phyloP scores from a whole-genome alignment of 176 grass and related monocot genomes.

The Metroxylon sagu region DNA sequence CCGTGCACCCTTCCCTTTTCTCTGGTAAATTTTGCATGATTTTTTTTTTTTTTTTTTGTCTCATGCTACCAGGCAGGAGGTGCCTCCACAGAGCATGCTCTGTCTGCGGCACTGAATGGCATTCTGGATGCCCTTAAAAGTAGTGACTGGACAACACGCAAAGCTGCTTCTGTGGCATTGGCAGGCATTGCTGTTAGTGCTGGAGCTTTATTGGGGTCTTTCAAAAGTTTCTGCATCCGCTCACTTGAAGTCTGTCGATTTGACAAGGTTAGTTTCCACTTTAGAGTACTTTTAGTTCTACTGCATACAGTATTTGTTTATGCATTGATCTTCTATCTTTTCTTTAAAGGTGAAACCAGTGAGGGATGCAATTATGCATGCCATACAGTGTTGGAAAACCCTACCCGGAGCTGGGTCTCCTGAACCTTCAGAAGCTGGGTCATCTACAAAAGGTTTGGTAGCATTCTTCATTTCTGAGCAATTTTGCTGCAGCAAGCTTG shows the following conservation, averaged over 20 bases:
- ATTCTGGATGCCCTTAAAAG: constrained; percentile 76
- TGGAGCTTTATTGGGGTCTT: constrained; percentile 52
- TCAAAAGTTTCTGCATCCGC: constrained; percentile 62
- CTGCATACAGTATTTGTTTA: too few species aligned
- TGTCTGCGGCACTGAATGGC: constrained; percentile 62
- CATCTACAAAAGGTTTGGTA: constrained; percentile 76
- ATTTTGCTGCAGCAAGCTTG: neutral
- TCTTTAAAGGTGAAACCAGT: constrained; percentile 81
- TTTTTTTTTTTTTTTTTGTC: neutral
- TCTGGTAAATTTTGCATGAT: constrained; percentile 14
- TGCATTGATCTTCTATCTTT: neutral
- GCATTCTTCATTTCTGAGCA: neutral
- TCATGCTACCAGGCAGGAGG: constrained; percentile 58
- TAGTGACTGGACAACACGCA: constrained; percentile 82
- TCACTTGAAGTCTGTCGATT: constrained; percentile 87
- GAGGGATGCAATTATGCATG: constrained; percentile 66
- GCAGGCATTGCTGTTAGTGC: constrained; percentile 62
- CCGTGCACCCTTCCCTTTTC: neutral
- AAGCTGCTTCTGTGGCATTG: constrained; percentile 67
- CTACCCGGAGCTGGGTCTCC: constrained; percentile 61
- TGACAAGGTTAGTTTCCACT: constrained; percentile 60
- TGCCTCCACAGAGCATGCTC: constrained; percentile 52
- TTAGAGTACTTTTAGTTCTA: too few species aligned
- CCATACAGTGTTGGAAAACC: constrained; percentile 87
- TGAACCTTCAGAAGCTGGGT: constrained; percentile 82